Evolutionary conservation across 1,284 basidiomycete genomes (phyloP).

Genomic region (Anthracocystis panici-leucophaei): DNA sequence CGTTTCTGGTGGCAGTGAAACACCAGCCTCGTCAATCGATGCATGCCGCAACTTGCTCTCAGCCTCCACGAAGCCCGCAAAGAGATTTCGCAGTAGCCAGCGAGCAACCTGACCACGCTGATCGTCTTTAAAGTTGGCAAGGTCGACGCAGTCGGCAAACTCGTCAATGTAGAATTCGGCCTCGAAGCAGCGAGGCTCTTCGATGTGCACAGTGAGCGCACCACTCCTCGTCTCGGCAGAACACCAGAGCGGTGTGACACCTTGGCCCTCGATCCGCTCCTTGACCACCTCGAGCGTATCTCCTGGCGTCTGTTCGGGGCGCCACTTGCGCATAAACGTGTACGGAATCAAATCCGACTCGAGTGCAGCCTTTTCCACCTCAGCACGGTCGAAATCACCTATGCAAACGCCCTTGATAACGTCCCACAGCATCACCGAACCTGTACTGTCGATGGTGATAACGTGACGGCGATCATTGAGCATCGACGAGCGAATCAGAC

Average conservation of each 20-base stretch:
- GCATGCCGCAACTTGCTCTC: slow-evolving; percentile 60
- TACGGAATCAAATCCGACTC: slow-evolving; percentile 35
- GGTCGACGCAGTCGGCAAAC: slow-evolving; percentile 69
- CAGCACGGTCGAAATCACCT: slow-evolving; percentile 80
- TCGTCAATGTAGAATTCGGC: slow-evolving; percentile 96
- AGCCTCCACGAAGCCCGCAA: slow-evolving; percentile 59
- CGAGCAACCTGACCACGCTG: slow-evolving; percentile 69
- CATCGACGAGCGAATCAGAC: slow-evolving; percentile 83
- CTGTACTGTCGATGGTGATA: slow-evolving; percentile 86
- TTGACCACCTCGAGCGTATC: slow-evolving; percentile 88
- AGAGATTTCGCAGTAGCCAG: slow-evolving; percentile 68
- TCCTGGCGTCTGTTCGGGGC: slow-evolving; percentile 56
- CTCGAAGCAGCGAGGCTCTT: slow-evolving; percentile 85
- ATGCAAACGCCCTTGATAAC: slow-evolving; percentile 82
- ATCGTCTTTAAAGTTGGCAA: slow-evolving; percentile 77
- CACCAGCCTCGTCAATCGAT: not conserved
- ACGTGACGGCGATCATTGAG: slow-evolving; percentile 93
- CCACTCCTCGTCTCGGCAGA: slow-evolving; percentile 90
- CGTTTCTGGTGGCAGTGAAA: slow-evolving; percentile 25
- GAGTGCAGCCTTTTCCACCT: slow-evolving; percentile 72
- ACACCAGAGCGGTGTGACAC: slow-evolving; percentile 86
- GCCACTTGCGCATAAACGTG: slow-evolving; percentile 38
- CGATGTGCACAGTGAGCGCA: slow-evolving; percentile 86
- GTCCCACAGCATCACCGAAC: slow-evolving; percentile 91
- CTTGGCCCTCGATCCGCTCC: slow-evolving; percentile 91